These are phyloP conservation scores for Populus hybrid DNA, from an alignment of 441 rosid species.

Conservation along the genomic window DNA sequence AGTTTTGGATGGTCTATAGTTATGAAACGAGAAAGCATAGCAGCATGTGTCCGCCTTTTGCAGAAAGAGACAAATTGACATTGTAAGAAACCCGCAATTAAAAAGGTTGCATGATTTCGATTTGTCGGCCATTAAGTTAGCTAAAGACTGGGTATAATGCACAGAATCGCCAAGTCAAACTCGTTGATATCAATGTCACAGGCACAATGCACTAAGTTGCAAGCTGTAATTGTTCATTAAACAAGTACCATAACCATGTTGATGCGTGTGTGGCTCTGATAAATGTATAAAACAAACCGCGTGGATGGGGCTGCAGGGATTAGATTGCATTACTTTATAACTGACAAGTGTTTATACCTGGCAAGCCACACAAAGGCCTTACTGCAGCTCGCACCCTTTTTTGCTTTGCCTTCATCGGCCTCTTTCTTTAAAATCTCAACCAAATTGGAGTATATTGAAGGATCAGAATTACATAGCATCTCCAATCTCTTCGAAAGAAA, in stretches of 20 bases:
- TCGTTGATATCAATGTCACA: not conserved
- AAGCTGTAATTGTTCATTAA: not conserved
- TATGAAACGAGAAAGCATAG: not conserved
- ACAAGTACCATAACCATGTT: not conserved
- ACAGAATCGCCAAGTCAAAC: not conserved
- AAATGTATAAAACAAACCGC: not conserved
- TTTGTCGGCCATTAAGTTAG: not conserved
- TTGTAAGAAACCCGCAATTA: not conserved
- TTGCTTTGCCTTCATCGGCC: constrained; percentile 47
- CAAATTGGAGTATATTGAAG: constrained; percentile 53
- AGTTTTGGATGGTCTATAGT: not conserved
- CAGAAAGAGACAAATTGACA: not conserved
- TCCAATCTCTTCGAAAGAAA: constrained; percentile 54
- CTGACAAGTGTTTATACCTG: constrained; percentile 36
- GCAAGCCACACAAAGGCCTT: constrained; percentile 88
- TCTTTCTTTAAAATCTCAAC: constrained; percentile 78
- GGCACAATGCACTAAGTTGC: not conserved
- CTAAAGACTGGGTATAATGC: not conserved
- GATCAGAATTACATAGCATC: constrained; percentile 50
- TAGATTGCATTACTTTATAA: not conserved
- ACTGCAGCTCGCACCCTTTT: constrained; percentile 58
- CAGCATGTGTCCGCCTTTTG: not conserved
- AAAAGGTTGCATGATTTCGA: not conserved
- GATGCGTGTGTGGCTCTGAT: not conserved
- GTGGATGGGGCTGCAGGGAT: not conserved